A percentile compares a stretch with the other conserved stretches of the same genome.
These are phyloP conservation scores for Suillus lakei DNA, from an alignment of 768 basidiomycete genomes.

Conservation along the genomic window DNA sequence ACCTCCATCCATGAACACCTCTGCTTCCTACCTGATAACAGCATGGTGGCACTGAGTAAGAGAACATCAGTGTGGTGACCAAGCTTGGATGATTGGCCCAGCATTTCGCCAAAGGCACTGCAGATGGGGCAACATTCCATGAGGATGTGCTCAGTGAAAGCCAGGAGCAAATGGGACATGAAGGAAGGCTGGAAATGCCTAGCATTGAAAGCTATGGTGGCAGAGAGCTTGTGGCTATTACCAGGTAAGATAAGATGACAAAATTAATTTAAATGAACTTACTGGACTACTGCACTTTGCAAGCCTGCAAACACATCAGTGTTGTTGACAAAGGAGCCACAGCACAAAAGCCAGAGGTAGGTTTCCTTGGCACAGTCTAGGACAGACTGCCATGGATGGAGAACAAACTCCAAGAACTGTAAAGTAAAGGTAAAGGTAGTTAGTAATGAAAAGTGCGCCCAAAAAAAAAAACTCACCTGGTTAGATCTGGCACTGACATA, in stretches of 20 bases:
- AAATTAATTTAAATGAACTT: not conserved
- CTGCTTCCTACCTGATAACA: not conserved
- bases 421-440: not conserved
- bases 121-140: not conserved
- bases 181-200: not conserved
- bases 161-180: not conserved
- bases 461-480: not conserved
- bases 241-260: not conserved
- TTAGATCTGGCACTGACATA: not conserved
- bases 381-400: not conserved
- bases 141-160: not conserved
- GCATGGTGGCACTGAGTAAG: not conserved
- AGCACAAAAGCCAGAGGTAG: not conserved
- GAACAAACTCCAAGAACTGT: not conserved
- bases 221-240: not conserved
- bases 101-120: not conserved
- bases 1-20: not conserved
- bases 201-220: not conserved
- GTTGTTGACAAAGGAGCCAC: not conserved
- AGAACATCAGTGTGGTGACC: not conserved
- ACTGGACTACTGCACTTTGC: not conserved
- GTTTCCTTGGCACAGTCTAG: not conserved
- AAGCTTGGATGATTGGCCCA: not conserved
- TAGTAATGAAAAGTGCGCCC: not conserved
- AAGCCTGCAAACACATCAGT: not conserved